Base-by-base conservation (phyloP, 1,139 yeast genomes). In the Pichia kudriavzevii region DNA sequence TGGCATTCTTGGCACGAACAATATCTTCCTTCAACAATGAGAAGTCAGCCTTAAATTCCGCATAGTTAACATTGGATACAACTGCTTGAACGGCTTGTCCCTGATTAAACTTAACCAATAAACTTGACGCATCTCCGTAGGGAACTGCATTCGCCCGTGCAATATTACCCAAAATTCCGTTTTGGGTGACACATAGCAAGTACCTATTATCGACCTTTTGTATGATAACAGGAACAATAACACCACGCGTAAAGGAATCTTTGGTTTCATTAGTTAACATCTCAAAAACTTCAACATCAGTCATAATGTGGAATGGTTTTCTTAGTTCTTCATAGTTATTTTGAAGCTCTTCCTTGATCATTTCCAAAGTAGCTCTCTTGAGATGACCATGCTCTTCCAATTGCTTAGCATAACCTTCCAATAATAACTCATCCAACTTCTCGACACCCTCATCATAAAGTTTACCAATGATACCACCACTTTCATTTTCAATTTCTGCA, bases 371-470 rank as follows among this genome's bases (percentile, higher is more conserved):
- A 29, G 85, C 79, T 48, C 84, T 74, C 64, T 85, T 85, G 59
- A 73, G 78, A 59, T 77, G 81, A 34, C 81, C 79, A 55, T 77
- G 80, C 46, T 80, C 76, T 55, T 84, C 94, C 46, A 91, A 68
- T 57, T 88, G 95, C 47, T 79, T 83, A n/a, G 97, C 96, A 57
- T 87, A 91, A 30, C 88, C 94, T 51, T 85, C 94, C 52, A 91
- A 67, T 49, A 87, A 81, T 48, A 91, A 74, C 43, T 87, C 94
- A 52, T 87, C 91, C 42, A 91, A 74, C 57, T 84, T 79, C 39
- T 79, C 82, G n/a, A 82, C 79, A 38, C 82, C 91, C 47, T 85
- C 94, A 41, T 77, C 79, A 58, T 81, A 72, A 46, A 91, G 68
- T 51, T 82, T 79, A 43, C 79, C 79, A 42, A 91, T 80, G 10